Evolutionary conservation across 2,329 filamentous ascomycete species (phyloP), one percentile per base, ranked within the genome.

Genomic region (Colletotrichum gigasporum): DNA sequence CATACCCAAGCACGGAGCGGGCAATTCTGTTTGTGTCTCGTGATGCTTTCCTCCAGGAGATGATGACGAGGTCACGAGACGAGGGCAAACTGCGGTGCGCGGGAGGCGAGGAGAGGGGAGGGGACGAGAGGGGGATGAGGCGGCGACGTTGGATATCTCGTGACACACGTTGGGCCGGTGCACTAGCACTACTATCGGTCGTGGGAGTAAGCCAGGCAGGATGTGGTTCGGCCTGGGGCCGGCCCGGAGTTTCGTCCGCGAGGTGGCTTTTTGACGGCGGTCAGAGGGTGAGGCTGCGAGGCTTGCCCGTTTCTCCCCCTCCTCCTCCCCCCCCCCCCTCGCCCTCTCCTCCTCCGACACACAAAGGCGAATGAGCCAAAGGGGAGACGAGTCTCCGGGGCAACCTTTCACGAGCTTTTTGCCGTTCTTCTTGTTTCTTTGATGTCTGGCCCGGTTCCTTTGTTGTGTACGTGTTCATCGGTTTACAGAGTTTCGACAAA

Each of bases 21-120:
- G 30, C n/a, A 12, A 11, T 16, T 20, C 9, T n/a, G 8, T 22
- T 14, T 47, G 41, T 59, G 53, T 59, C 60, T 60, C 30, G 60
- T 60, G 60, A 63, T 63, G 45, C 55, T 55, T 60, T 63, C n/a
- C n/a, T n/a, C n/a, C 60, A 53, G 18, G 47, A 4, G 32, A 45
- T 6, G 37, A 16, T 18, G 60, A 28, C 16, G 32, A 41, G 55
- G 55, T 60, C 54, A 63, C 60, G 47, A 24, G 60, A 48, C 55
- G 12, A 32, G 32, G 8, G 12, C 12, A 24, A 20, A n/a, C 44
- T 41, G 51, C n/a, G 24, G 16, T 28, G 24, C 12, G 51, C 42
- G 11, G 26, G 20, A 12, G 44, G 44, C 10, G 20, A 32, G 12
- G 9, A 11, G 48, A 26, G 14, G 30, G 18, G 28, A 26, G 32